Conservation (phyloP, 495 filamentous ascomycete species). For the Trichoderma gamsii region DNA sequence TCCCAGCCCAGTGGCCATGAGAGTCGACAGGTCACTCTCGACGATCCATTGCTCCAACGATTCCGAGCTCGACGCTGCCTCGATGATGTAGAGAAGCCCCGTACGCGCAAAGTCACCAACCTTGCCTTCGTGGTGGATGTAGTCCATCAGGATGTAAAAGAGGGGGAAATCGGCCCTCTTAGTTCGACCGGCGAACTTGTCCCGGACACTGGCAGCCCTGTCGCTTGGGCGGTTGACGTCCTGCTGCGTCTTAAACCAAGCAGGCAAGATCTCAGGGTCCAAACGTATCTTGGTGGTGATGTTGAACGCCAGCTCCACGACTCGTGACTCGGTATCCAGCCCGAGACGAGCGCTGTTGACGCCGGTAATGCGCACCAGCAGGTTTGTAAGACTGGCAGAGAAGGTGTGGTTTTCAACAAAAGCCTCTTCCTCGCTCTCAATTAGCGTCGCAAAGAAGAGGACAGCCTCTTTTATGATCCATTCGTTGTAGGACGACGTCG, state of each 20-base stretch:
- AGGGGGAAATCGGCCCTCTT: constrained; percentile 92
- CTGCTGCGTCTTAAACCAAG: constrained; percentile 70
- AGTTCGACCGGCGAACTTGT: constrained; percentile 76
- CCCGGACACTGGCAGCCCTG: constrained; percentile 29
- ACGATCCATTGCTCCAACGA: constrained; percentile 91
- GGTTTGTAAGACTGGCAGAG: constrained; percentile 72
- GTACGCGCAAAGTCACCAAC: constrained; percentile 97
- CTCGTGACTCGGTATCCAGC: constrained; percentile 69
- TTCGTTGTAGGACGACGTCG: constrained; percentile 69
- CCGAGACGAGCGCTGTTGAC: constrained; percentile 54
- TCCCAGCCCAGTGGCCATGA: constrained; percentile 94
- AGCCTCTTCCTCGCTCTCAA: constrained; percentile 93
- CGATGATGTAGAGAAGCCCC: constrained; percentile 90
- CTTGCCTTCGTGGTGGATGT: constrained; percentile 88
- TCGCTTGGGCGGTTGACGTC: constrained; percentile 27
- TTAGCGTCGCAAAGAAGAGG: constrained; percentile 74
- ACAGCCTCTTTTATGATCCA: constrained; percentile 76
- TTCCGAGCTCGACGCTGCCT: constrained; percentile 76
- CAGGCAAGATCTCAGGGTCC: constrained; percentile 73
- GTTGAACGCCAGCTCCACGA: constrained; percentile 88
- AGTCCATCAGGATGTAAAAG: constrained; percentile 91
- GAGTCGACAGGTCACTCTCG: constrained; percentile 88
- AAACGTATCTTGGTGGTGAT: constrained; percentile 91
- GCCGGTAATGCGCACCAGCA: constrained; percentile 63
- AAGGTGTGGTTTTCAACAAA: constrained; percentile 82